phyloP scores from a whole-genome alignment of 495 filamentous ascomycete genomes.

The Platismatia glauca region DNA sequence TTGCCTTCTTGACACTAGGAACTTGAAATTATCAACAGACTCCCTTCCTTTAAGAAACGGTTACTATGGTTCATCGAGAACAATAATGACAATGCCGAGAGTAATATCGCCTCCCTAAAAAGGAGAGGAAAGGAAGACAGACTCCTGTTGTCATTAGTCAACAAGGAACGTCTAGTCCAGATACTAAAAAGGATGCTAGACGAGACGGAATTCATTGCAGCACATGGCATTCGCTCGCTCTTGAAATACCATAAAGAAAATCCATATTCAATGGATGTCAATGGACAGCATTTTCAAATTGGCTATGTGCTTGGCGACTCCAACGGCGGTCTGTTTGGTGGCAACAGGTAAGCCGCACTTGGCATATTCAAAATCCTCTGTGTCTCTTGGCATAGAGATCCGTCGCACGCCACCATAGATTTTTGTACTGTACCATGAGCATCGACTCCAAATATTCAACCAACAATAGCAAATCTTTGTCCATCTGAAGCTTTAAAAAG shows the following conservation, averaged over 20 bases:
- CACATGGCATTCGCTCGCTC: conserved; percentile 85
- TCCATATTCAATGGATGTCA: conserved; percentile 92
- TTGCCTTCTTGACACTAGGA: conserved; percentile 85
- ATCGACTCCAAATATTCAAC: no score
- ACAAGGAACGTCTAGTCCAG: conserved; percentile 73
- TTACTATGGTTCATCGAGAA: conserved; percentile 90
- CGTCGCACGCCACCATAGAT: no score
- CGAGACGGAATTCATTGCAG: conserved; percentile 83
- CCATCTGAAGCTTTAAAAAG: no score
- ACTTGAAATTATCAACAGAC: conserved; percentile 82
- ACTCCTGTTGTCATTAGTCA: conserved; percentile 78
- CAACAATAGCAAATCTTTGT: no score
- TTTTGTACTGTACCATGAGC: no score
- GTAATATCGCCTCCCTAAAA: conserved; percentile 86
- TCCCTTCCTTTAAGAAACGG: conserved; percentile 88
- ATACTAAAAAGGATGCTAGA: conserved; percentile 88
- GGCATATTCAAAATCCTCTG: no score
- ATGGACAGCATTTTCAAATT: conserved; percentile 81
- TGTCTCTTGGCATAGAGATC: no score
- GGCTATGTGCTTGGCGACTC: conserved; percentile 90
- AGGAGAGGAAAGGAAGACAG: conserved; percentile 81
- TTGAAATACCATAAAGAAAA: conserved; percentile 88
- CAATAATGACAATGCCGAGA: conserved; percentile 70
- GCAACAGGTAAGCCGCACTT: conserved; percentile 48
- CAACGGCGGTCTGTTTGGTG: conserved; percentile 85